Base-by-base conservation (phyloP, 257 asterid species). In the Henckelia pumila region DNA sequence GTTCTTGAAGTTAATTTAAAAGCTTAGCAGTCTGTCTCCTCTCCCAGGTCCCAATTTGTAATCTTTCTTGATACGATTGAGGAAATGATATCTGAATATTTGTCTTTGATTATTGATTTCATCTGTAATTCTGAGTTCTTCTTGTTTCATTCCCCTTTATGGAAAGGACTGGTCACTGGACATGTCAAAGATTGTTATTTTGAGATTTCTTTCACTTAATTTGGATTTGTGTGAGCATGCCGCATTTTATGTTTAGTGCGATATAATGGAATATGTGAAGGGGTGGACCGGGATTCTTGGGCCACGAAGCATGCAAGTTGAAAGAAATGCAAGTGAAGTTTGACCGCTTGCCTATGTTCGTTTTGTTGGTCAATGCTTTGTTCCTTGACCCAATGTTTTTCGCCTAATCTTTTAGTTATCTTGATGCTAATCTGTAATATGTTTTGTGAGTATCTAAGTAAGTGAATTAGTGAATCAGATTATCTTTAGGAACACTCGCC, bases 121-220 rank as follows among this genome's bases (percentile, higher is more conserved):
- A 10, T 55, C 16, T 35, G 44, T 10, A 35, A 2, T 37, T 59
- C 17, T 26, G 3, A 16, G 50, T 44, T 25, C 22, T 28, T 56
- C 26, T 50, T 56, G 6, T 33, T 7, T 40, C 7, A 50, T n/a
- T 29, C 49, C 35, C 23, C 32, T 22, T 9, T 61, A n/a, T 11
- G 23, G 23, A 29, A 0, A 44, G 26, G 66, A 6, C 3, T 17
- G 53, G 19, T 3, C 6, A 6, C 3, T 17, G 53, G 19, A 8
- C 6, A 1, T 64, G 25, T 53, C 65, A 35, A 40, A 61, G 55
- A 37, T 49, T 50, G 21, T 37, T 63, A 32, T 67, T 64, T 76
- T 22, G 26, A 35, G 55, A 47, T 55, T 64, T 1, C 3, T n/a
- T 9, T 28, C 37, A 52, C 60, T 3, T 50, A 25, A 22, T 64